These are phyloP conservation scores for Leccinum arenicola DNA, from an alignment of 768 basidiomycete species.

Conservation along the genomic window DNA sequence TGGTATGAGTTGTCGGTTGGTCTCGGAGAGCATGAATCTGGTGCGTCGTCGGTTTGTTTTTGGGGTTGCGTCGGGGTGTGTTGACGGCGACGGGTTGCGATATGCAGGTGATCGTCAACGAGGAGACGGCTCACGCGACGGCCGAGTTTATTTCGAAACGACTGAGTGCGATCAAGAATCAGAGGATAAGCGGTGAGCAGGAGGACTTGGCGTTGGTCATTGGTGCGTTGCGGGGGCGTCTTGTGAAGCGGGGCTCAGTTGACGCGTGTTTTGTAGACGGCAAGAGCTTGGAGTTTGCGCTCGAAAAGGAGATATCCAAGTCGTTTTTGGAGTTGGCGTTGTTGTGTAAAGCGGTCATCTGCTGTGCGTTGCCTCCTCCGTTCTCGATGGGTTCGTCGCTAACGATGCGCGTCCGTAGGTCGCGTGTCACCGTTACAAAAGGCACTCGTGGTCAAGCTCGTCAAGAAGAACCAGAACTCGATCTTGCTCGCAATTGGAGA, in stretches of 20 bases:
- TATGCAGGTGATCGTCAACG: slow-evolving; percentile 89
- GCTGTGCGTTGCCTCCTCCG: slow-evolving; percentile 54
- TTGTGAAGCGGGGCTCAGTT: background rate
- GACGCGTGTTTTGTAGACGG: slow-evolving; percentile 59
- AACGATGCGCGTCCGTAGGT: slow-evolving; percentile 35
- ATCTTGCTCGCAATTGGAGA: slow-evolving; percentile 97
- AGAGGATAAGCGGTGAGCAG: slow-evolving; percentile 84
- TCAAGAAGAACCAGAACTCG: slow-evolving; percentile 92
- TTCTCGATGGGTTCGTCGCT: background rate
- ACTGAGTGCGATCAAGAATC: slow-evolving; percentile 88
- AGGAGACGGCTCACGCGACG: slow-evolving; percentile 78
- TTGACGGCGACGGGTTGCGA: background rate
- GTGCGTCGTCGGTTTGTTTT: slow-evolving; percentile 36
- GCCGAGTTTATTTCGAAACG: slow-evolving; percentile 86
- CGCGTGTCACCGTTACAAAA: slow-evolving; percentile 98
- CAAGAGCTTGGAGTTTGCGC: slow-evolving; percentile 87
- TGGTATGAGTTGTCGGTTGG: slow-evolving; percentile 94
- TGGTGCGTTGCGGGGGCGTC: slow-evolving; percentile 46
- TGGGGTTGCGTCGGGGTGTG: background rate
- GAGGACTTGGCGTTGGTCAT: slow-evolving; percentile 96
- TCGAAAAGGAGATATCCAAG: slow-evolving; percentile 90
- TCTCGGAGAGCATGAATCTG: slow-evolving; percentile 98
- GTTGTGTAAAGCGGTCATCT: slow-evolving; percentile 98
- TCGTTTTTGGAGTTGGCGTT: slow-evolving; percentile 92
- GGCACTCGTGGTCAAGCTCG: slow-evolving; percentile 96